Base-by-base conservation (phyloP, 129 eudicot genomes). In the Escallonia herrerae region DNA sequence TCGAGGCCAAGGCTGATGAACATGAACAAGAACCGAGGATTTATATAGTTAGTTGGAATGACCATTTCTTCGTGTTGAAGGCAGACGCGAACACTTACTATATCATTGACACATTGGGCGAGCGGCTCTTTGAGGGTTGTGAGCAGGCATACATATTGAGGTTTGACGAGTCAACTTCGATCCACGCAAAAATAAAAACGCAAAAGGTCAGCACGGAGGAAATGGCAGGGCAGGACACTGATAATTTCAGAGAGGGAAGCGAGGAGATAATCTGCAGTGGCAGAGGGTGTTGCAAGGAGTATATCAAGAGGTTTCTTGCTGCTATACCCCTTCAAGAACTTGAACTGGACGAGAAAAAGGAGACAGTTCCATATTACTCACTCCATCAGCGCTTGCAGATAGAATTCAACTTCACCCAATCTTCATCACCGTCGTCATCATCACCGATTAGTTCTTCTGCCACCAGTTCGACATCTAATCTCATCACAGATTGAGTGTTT, bases 31-130 rank as follows among this genome's bases (percentile, higher is more conserved):
- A 41, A 56, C 65, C 70, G 4, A 76, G 82, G 44, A 69, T 84
- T 40, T 88, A 88, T 66, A 81, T 87, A 3, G 80, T 87, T 12
- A 87, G 95, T 64, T 87, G 95, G 95, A 87, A 87, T 52, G 91
- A 88, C 54, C 96, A 88, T 76, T 88, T 88, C 77, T 85, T 88
- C 40, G 86, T 88, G 67, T 49, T 88, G 76, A 85, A 84, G 60
- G 83, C 58, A 3, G 93, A 80, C 15, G 71, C 62, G n/a, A 60
- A 79, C 46, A 78, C 82, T 6, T 78, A 77, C 47, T 73, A 77
- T 68, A 65, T 90, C 13, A 76, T 86, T n/a, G 95, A 84, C 66
- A 81, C 90, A 33, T 74, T 86, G 67, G 95, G 88, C 2, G 88
- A 79, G 58, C 71, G 90, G 71, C 88, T 84, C 49, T 74, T 41